Percentiles rank a stretch among this genome's conserved stretches.
Evolutionary conservation across 2,329 filamentous ascomycete genomes (phyloP).

Genomic region (Monascus ruber): DNA sequence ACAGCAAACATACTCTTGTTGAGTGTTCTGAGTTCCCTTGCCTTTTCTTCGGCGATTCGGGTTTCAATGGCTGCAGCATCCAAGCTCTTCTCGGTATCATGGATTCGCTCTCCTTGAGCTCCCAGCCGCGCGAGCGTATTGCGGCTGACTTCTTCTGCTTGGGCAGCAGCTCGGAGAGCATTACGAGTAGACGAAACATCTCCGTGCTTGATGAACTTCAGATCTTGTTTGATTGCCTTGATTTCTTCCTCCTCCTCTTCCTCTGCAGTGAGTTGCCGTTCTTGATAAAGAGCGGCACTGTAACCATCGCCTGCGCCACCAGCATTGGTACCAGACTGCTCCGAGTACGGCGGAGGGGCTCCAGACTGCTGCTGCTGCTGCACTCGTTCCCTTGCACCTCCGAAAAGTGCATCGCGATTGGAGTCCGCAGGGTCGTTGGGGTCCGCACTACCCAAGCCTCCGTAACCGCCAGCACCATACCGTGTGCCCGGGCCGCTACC

Average conservation of each 20-base stretch:
- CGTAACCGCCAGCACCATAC: slow-evolving; percentile 42
- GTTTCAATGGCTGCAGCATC: slow-evolving; percentile 70
- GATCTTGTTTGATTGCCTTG: slow-evolving; percentile 60
- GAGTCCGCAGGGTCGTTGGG: slow-evolving; percentile 39
- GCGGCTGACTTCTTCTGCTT: slow-evolving; percentile 59
- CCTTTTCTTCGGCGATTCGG: slow-evolving; percentile 64
- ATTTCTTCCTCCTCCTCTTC: slow-evolving; percentile 64
- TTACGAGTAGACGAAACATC: slow-evolving; percentile 64
- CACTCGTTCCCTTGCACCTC: slow-evolving; percentile 41
- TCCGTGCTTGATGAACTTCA: slow-evolving; percentile 63
- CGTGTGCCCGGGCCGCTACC: slow-evolving; percentile 35
- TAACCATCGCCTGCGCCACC: slow-evolving; percentile 25
- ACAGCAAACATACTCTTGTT: slow-evolving; percentile 88
- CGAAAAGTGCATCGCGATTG: slow-evolving; percentile 48
- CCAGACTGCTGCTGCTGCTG: slow-evolving; percentile 32
- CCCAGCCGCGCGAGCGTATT: slow-evolving; percentile 63
- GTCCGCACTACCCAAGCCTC: slow-evolving; percentile 41
- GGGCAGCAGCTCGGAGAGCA: slow-evolving; percentile 54
- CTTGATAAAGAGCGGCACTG: slow-evolving; percentile 42
- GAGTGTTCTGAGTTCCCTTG: slow-evolving; percentile 69
- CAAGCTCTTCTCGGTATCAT: slow-evolving; percentile 73
- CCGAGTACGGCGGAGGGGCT: slow-evolving; percentile 22
- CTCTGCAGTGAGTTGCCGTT: slow-evolving; percentile 73
- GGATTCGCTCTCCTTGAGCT: slow-evolving; percentile 66
- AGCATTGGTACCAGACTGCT: slow-evolving; percentile 15